These are phyloP conservation scores for Cladosporium sp. DNA, from an alignment of 2,329 filamentous ascomycete species.

Conservation along the genomic window DNA sequence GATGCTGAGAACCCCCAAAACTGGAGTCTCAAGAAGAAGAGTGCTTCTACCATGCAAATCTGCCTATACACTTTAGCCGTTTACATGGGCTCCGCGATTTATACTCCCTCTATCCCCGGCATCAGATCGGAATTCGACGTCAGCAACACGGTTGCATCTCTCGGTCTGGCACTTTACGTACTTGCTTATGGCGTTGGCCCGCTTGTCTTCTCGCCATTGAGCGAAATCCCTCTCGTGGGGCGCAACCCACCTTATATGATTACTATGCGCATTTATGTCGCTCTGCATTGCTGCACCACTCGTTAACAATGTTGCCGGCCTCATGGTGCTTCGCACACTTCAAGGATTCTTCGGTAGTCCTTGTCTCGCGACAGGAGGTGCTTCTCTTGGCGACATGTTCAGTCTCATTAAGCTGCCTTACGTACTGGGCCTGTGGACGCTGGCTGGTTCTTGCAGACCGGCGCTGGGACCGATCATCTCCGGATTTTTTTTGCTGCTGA, in stretches of 20 bases:
- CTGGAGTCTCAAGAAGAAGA: conserved; percentile 28
- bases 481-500: conserved; percentile 55
- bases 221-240: conserved; percentile 63
- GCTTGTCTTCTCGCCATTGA: conserved; percentile 61
- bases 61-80: conserved; percentile 57
- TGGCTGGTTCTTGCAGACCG: conserved; percentile 45
- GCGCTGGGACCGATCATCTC: conserved; percentile 58
- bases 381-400: conserved; percentile 41
- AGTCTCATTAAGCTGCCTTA: conserved; percentile 54
- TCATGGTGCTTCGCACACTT: conserved; percentile 56
- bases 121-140: conserved; percentile 54
- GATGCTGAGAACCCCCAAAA: conserved; percentile 32
- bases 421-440: conserved; percentile 57
- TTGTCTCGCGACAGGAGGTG: conserved; percentile 55
- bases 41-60: conserved; percentile 36
- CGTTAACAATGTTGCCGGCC: conserved; percentile 35
- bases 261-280: conserved; percentile 65
- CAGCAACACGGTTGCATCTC: conserved; percentile 47
- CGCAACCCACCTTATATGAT: conserved; percentile 64
- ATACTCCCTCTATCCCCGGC: conserved; percentile 40
- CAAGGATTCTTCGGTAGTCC: conserved; percentile 61
- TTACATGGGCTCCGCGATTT: conserved; percentile 51
- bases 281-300: conserved; percentile 61
- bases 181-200: conserved; percentile 61
- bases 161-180: conserved; percentile 61